These are phyloP conservation scores for Vickermania spadyakhi DNA, from an alignment of 208 protist species.

Conservation along the genomic window DNA sequence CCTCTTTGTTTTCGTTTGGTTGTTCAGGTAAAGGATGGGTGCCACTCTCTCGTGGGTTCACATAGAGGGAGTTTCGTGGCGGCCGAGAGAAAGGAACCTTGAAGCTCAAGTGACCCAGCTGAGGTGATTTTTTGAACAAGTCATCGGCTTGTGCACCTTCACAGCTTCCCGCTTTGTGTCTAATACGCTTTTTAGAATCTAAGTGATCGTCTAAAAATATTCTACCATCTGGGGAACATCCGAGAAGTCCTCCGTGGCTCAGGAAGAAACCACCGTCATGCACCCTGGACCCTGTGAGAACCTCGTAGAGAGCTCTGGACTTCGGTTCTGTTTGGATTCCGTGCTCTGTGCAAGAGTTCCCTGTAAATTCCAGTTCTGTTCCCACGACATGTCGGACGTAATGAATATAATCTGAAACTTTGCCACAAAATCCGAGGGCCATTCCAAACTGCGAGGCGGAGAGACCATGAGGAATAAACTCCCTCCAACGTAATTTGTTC, in stretches of 20 bases:
- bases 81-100: too few relatives aligned
- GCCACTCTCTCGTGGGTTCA: too few relatives aligned
- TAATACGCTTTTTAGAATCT: too few relatives aligned
- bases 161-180: too few relatives aligned
- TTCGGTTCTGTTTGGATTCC: constrained; percentile 79
- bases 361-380: constrained; percentile 70
- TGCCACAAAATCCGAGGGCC: constrained; percentile 71
- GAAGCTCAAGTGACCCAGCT: too few relatives aligned
- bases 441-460: constrained; percentile 85
- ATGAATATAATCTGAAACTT: constrained; percentile 71
- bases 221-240: constrained; percentile 76
- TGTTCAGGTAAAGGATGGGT: too few relatives aligned
- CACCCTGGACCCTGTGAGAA: constrained; percentile 57
- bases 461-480: constrained; percentile 35
- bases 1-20: too few relatives aligned
- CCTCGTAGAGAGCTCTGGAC: constrained; percentile 71
- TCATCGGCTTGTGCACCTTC: too few relatives aligned
- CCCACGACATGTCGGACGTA: constrained; percentile 67
- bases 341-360: constrained; percentile 68
- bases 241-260: constrained; percentile 40
- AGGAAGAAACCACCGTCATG: constrained; percentile 79
- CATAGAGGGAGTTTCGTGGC: too few relatives aligned
- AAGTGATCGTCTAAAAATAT: constrained; percentile 32
- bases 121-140: too few relatives aligned
- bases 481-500: constrained; percentile 52